Evolutionary conservation across 2,329 filamentous ascomycete species (phyloP).

Genomic region (Pyrenochaeta sp.): DNA sequence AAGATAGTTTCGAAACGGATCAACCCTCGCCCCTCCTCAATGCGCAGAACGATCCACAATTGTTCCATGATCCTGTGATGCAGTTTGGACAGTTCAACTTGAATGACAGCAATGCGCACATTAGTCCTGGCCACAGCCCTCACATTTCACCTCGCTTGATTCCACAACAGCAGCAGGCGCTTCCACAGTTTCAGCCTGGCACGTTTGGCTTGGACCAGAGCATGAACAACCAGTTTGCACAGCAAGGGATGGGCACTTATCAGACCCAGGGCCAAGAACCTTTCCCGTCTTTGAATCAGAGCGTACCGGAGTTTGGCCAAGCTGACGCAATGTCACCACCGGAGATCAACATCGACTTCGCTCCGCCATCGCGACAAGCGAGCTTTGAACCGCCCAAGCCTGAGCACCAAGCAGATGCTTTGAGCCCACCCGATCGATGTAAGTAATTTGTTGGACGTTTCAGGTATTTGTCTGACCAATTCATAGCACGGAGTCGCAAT

Average conservation of each 20-base stretch:
- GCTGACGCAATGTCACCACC: slow-evolving; percentile 85
- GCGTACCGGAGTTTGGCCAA: slow-evolving; percentile 69
- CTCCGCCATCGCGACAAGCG: slow-evolving; percentile 73
- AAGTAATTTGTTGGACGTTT: slow-evolving; percentile 47
- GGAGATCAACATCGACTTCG: slow-evolving; percentile 93
- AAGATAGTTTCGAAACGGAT: slow-evolving; percentile 81
- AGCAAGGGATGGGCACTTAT: slow-evolving; percentile 62
- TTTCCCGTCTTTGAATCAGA: slow-evolving; percentile 59
- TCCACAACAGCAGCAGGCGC: slow-evolving; percentile 73
- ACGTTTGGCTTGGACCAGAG: slow-evolving; percentile 58
- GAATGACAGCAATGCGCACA: slow-evolving; percentile 51
- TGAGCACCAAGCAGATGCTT: slow-evolving; percentile 72
- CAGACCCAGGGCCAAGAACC: slow-evolving; percentile 57
- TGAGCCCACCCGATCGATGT: slow-evolving; percentile 79
- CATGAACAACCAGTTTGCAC: slow-evolving; percentile 58
- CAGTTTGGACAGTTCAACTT: slow-evolving; percentile 83
- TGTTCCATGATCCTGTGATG: slow-evolving; percentile 77
- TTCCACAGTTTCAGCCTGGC: slow-evolving; percentile 59
- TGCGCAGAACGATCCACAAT: slow-evolving; percentile 71
- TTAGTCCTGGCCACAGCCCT: slow-evolving; percentile 74
- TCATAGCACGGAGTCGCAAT: slow-evolving; percentile 61
- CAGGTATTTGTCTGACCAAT: slow-evolving; percentile 26
- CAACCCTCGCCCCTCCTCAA: slow-evolving; percentile 82
- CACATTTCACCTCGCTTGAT: slow-evolving; percentile 72
- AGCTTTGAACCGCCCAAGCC: slow-evolving; percentile 73